phyloP scores from a whole-genome alignment of 805 yeast species.

The Pichia deserticola region DNA sequence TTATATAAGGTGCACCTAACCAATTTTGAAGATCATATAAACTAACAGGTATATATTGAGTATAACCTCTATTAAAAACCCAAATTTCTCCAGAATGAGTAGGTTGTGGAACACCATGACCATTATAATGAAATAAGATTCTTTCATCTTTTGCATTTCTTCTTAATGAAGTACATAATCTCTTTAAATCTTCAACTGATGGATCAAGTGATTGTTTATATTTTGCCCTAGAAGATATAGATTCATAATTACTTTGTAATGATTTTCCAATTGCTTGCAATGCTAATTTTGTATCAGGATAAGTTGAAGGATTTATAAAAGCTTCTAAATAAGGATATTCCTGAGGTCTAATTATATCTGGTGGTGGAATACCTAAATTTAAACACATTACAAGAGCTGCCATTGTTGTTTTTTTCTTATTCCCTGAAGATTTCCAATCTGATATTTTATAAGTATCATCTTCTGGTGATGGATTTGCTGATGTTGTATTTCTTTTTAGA shows the following conservation, averaged over 20 bases:
- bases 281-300: constrained; percentile 82
- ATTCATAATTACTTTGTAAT: constrained; percentile 83
- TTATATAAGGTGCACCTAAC: constrained; percentile 96
- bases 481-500: constrained; percentile 85
- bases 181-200: constrained; percentile 87
- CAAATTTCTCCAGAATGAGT: constrained; percentile 95
- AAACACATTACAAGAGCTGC: constrained; percentile 90
- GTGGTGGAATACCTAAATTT: constrained; percentile 94
- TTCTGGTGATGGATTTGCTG: constrained; percentile 66
- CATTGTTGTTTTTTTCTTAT: constrained; percentile 84
- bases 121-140: constrained; percentile 89
- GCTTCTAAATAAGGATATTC: constrained; percentile 91
- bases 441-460: constrained; percentile 61
- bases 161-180: constrained; percentile 82
- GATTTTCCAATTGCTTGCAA: constrained; percentile 85
- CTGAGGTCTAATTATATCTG: constrained; percentile 86
- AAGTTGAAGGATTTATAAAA: constrained; percentile 83
- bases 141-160: constrained; percentile 91
- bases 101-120: constrained; percentile 98
- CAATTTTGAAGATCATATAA: constrained; percentile 92
- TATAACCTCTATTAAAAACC: constrained; percentile 96
- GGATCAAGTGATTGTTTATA: constrained; percentile 92
- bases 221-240: constrained; percentile 76
- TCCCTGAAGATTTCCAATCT: constrained; percentile 90
- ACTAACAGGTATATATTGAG: constrained; percentile 95